Conservation (phyloP, 768 basidiomycete species). For the Mycena pura region DNA sequence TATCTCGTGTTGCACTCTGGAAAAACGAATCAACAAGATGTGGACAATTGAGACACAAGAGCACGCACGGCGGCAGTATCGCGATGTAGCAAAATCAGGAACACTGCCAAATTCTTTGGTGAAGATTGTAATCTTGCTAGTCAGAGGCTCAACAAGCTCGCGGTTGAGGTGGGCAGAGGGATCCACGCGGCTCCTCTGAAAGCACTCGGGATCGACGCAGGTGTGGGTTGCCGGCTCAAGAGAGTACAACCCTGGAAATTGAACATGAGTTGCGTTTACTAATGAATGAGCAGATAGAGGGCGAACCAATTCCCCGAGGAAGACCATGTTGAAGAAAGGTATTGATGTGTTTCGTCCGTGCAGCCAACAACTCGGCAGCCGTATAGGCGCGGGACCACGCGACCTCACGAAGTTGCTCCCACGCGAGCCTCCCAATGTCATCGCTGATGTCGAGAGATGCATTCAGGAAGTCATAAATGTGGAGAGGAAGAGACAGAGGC, state of each 20-base stretch:
- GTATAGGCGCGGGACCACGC: slow-evolving; percentile 1
- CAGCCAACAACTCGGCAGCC: neutral
- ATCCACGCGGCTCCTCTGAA: neutral
- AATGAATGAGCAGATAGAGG: neutral
- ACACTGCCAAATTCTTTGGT: slow-evolving; percentile 31
- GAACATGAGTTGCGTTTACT: neutral
- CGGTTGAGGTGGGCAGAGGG: neutral
- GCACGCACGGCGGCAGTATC: slow-evolving; percentile 37
- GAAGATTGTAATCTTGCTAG: slow-evolving; percentile 27
- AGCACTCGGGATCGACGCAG: slow-evolving; percentile 1
- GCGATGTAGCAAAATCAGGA: slow-evolving; percentile 30
- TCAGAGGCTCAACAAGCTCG: slow-evolving; percentile 17
- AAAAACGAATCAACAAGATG: neutral
- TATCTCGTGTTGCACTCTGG: slow-evolving; percentile 37
- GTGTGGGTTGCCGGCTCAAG: neutral
- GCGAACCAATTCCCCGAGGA: slow-evolving; percentile 15
- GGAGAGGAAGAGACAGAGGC: neutral
- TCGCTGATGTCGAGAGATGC: neutral
- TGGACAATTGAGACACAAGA: neutral
- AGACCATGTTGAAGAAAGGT: slow-evolving; percentile 15
- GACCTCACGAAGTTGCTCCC: neutral
- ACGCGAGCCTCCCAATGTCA: slow-evolving; percentile 4
- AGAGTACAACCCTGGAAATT: slow-evolving; percentile 1
- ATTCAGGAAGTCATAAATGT: slow-evolving; percentile 1
- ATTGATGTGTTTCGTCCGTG: slow-evolving; percentile 12